These are phyloP conservation scores for Russula abietina DNA, from an alignment of 768 basidiomycete species.

Conservation along the genomic window DNA sequence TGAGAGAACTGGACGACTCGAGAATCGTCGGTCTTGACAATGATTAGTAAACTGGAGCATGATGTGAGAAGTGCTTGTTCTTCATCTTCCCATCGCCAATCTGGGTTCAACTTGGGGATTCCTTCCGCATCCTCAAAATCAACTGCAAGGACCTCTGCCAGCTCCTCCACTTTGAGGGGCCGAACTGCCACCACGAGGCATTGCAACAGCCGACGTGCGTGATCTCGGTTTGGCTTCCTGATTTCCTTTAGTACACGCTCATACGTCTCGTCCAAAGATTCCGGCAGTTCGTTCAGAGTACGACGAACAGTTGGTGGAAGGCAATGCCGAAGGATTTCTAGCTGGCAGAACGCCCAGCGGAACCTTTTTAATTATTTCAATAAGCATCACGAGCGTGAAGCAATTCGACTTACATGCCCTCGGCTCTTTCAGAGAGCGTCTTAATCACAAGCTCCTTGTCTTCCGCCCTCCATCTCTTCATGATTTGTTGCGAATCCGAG, in stretches of 20 bases:
- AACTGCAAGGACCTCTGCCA: constrained; percentile 4
- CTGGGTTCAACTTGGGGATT: not conserved
- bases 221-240: too few species aligned
- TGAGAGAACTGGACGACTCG: constrained; percentile 5
- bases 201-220: too few species aligned
- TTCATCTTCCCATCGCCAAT: not conserved
- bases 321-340: constrained; percentile 1
- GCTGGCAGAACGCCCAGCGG: not conserved
- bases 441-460: too few species aligned
- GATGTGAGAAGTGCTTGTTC: not conserved
- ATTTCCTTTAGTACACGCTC: too few species aligned
- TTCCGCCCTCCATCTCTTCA: too few species aligned
- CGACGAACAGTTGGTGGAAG: not conserved
- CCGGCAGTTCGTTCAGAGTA: not conserved
- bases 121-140: not conserved
- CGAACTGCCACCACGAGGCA: not conserved
- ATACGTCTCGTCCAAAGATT: not conserved
- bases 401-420: constrained; percentile 8
- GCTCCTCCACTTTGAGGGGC: not conserved
- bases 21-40: not conserved
- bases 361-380: not conserved
- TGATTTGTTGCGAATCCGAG: too few species aligned
- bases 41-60: not conserved
- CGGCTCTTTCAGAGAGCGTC: constrained; percentile 6
- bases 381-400: too few species aligned